Base-by-base conservation (phyloP, 257 asterid species). In the Fraxinus quadrangulata region DNA sequence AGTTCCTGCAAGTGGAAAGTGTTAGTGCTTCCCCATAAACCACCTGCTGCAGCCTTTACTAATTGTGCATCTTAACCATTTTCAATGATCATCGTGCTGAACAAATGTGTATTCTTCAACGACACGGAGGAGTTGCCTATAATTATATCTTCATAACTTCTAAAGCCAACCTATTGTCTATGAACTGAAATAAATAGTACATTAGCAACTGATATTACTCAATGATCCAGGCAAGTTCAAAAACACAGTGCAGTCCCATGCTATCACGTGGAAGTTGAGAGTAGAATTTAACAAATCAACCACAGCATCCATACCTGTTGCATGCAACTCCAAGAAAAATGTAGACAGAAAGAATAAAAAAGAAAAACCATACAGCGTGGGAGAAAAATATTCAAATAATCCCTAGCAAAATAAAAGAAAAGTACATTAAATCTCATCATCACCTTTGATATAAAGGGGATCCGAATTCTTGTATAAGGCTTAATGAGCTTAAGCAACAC, bases 381-480 rank as follows among this genome's bases (percentile, higher is more conserved):
- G 4, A 56, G 56, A 33, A 28, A 24, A 69, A 74, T 40, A 24
- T 63, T 54, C 23, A 56, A 74, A 47, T 23, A 40, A 6, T 33
- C 34, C 70, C 66, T 37, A 10, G 67, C 72, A 61, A 75, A 26
- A 47, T 70, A 76, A 71, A n/a, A 47, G 71, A 74, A 39, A 40
- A 36, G 26, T 71, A 63, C 24, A 17, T 30, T 26, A 37, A 24
- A 45, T 69, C 23, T 66, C 45, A 23, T 69, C 65, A 47, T 74
- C 79, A 92, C 99, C 97, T 92, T 89, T 42, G 99, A 96, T 85
- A 96, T 96, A 81, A 96, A 96, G 73, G 98, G 99, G 84, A 93
- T 89, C 45, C 98, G 90, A 31, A 96, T 92, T 83, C 98, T 90
- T 61, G 99, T 93, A 85, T 96, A 96, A 77, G 99, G 99, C 89